Conservation (phyloP, 495 filamentous ascomycete genomes). For the Penicillium salamii region DNA sequence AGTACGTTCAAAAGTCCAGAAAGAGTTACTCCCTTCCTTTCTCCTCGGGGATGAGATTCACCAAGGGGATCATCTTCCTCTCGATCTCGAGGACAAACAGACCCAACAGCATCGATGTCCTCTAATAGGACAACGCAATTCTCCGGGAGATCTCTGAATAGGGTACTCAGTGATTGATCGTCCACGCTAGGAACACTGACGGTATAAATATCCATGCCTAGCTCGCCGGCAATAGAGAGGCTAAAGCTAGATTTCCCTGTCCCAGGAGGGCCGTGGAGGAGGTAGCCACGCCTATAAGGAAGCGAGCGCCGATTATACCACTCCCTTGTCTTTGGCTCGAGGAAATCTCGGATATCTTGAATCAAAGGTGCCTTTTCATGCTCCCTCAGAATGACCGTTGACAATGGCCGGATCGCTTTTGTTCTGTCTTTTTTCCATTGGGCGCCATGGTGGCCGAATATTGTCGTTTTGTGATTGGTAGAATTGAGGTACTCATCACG, state of each 20-base stretch:
- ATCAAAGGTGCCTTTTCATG: conserved; percentile 8
- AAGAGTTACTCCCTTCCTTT: conserved; percentile 48
- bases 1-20: conserved; percentile 81
- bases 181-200: conserved; percentile 23
- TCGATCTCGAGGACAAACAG: no score
- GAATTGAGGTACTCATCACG: no score
- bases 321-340: conserved; percentile 7
- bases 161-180: conserved; percentile 60
- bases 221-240: conserved; percentile 58
- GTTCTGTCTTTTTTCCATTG: no score
- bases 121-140: conserved; percentile 35
- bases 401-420: neutral
- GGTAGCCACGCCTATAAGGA: conserved; percentile 60
- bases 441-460: no score
- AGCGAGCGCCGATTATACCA: conserved; percentile 54
- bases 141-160: conserved; percentile 53
- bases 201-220: conserved; percentile 60
- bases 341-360: conserved; percentile 13
- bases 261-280: conserved; percentile 67
- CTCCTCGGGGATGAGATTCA: no score
- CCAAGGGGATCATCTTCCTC: no score
- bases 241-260: conserved; percentile 66
- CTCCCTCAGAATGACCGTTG: neutral
- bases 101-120: conserved; percentile 33
- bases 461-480: no score